Evolutionary conservation across 257 asterid species (phyloP), one percentile per base, ranked within the genome.

Genomic region (Solanum raphanifolium): DNA sequence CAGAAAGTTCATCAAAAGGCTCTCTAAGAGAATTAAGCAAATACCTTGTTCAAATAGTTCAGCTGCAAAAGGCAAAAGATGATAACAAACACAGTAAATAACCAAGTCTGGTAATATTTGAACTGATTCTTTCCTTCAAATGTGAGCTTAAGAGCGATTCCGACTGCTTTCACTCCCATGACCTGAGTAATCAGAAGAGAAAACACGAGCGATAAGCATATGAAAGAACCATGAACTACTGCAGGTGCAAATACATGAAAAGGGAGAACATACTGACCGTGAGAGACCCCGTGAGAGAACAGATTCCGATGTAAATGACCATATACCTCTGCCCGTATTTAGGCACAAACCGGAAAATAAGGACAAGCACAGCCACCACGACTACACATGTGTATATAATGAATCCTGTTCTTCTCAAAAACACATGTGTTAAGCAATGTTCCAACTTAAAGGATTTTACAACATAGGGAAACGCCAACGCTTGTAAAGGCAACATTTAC

Each of bases 251-350:
- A 1, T 48, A 31, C 68, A 29, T 29, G 3, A 46, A 46, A 46
- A 35, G 29, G 36, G 58, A 66, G 38, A 76, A 72, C 29, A 55
- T 85, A 91, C 94, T 86, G 29, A 96, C 99, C 91, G 99, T 93
- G 52, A 96, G 94, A 87, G 99, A 96, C 21, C 98, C 99, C 90
- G 92, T 92, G 86, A 94, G 93, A 6, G 99, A 96, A 87, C 99
- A 96, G 76, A 96, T 94, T 43, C 98, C 99, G 36, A 95, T 94
- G 92, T 94, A 95, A 86, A 96, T 93, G 81, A 94, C 87, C 98
- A 94, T 92, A 85, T 96, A 86, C 9, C 87, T 92, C 89, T 96
- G 96, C 27, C 98, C 98, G 86, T 94, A 94, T 65, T 89, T 94
- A 3, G 99, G 98, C 82, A 88, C 96, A n/a, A 39, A 93, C n/a